phyloP scores from a whole-genome alignment of 176 grass and related monocot species.

The bread wheat (Triticum aestivum) region DNA sequence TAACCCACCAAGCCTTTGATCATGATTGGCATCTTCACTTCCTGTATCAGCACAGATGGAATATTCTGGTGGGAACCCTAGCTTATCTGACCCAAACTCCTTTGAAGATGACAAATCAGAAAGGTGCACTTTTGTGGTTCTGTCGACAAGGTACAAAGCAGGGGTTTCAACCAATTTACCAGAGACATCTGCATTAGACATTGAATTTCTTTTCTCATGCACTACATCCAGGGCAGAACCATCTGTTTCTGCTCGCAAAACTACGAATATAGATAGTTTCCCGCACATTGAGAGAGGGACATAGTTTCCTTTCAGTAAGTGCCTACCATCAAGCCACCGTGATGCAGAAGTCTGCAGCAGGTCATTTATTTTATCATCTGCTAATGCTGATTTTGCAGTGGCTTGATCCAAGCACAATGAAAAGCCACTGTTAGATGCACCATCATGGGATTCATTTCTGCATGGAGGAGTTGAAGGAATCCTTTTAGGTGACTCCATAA shows the following conservation, averaged over 20 bases:
- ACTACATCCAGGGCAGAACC: conserved; percentile 21
- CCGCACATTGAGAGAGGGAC: conserved; percentile 61
- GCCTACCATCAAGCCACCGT: conserved; percentile 64
- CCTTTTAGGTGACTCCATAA: conserved; percentile 45
- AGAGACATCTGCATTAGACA: conserved; percentile 21
- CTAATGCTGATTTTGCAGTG: conserved; percentile 56
- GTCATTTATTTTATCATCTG: conserved; percentile 69
- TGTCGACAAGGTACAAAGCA: conserved; percentile 39
- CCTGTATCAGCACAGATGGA: neutral
- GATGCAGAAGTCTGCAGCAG: conserved; percentile 60
- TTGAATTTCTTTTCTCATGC: conserved; percentile 27
- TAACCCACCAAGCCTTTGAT: conserved; percentile 65
- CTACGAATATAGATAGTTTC: conserved; percentile 55
- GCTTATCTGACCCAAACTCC: conserved; percentile 28
- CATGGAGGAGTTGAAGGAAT: conserved; percentile 25
- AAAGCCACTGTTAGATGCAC: conserved; percentile 36
- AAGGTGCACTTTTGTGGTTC: conserved; percentile 64
- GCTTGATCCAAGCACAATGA: conserved; percentile 47
- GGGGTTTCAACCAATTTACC: conserved; percentile 4
- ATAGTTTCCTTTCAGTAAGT: conserved; percentile 76
- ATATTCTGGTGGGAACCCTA: conserved; percentile 13
- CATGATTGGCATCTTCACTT: conserved; percentile 15
- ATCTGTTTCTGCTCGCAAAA: conserved; percentile 49
- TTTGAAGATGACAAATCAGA: conserved; percentile 38
- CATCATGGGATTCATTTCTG: conserved; percentile 35